phyloP scores from a whole-genome alignment of 495 filamentous ascomycete species.

The Parathielavia appendiculata region DNA sequence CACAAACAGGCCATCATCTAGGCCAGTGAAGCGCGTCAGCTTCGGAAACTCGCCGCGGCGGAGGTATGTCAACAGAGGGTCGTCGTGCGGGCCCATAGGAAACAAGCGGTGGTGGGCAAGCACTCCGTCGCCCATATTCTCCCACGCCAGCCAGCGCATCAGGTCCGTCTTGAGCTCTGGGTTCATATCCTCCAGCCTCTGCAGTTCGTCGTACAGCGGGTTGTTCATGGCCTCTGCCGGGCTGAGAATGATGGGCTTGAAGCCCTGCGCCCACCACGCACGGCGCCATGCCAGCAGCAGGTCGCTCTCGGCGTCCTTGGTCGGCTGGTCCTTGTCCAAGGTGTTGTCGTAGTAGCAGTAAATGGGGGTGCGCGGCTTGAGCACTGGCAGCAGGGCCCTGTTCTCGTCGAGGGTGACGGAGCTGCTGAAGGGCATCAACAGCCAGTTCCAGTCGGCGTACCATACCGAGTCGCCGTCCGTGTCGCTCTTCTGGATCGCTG shows the following conservation, averaged over 20 bases:
- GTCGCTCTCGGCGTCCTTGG: constrained; percentile 65
- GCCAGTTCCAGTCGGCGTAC: constrained; percentile 85
- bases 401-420: constrained; percentile 80
- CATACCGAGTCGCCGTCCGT: constrained; percentile 73
- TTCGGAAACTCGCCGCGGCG: constrained; percentile 66
- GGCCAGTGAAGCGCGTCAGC: constrained; percentile 67
- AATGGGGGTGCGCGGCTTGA: constrained; percentile 66
- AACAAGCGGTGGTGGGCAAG: constrained; percentile 73
- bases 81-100: constrained; percentile 79
- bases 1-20: constrained; percentile 67
- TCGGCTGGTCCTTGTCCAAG: constrained; percentile 53
- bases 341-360: constrained; percentile 88
- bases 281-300: constrained; percentile 83
- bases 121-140: constrained; percentile 81
- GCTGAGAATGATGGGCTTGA: constrained; percentile 76
- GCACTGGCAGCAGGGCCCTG: constrained; percentile 77
- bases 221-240: constrained; percentile 81
- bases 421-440: constrained; percentile 76
- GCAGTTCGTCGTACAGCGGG: constrained; percentile 65
- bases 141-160: constrained; percentile 88
- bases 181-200: constrained; percentile 49
- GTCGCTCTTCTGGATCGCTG: constrained; percentile 68
- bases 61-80: constrained; percentile 63
- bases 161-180: constrained; percentile 62
- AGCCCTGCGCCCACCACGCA: constrained; percentile 92